A percentile compares a stretch with the other conserved stretches of the same genome.
phyloP scores from a whole-genome alignment of 139 green algal species.

The Nannochloris sp. region DNA sequence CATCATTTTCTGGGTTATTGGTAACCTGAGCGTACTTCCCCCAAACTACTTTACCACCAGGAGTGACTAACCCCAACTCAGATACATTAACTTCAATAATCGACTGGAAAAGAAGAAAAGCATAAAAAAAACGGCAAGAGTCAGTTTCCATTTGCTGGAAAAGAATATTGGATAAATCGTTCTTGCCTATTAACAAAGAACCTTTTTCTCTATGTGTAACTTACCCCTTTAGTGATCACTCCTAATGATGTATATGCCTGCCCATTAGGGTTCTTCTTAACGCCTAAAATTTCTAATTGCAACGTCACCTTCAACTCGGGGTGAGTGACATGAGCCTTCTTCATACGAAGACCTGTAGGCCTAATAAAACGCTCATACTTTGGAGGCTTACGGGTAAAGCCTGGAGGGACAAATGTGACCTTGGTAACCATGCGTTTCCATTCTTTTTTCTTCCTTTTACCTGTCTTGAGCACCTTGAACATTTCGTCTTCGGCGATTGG shows the following conservation, averaged over 20 bases:
- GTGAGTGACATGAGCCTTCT: constrained; percentile 97
- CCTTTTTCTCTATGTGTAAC: neutral
- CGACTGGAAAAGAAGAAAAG: too few species aligned
- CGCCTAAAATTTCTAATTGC: constrained; percentile 89
- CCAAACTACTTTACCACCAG: constrained; percentile 99
- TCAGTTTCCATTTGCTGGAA: too few species aligned
- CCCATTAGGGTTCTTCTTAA: constrained; percentile 99
- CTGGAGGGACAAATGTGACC: constrained; percentile 92
- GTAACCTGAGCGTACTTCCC: constrained; percentile 97
- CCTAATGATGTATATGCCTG: constrained; percentile 91
- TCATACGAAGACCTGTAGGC: constrained; percentile 93
- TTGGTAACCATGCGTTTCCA: constrained; percentile 99
- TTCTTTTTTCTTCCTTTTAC: constrained; percentile 88
- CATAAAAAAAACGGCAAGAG: too few species aligned
- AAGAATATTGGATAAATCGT: too few species aligned
- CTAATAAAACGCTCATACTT: constrained; percentile 99
- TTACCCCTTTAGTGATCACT: constrained; percentile 91
- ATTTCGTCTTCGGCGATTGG: constrained; percentile 98
- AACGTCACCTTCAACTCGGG: constrained; percentile 97
- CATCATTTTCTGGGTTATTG: constrained; percentile 97
- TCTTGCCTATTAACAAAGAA: too few species aligned
- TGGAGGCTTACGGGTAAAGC: constrained; percentile 97
- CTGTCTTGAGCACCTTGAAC: constrained; percentile 93
- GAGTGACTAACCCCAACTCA: constrained; percentile 97
- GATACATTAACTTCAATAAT: constrained; percentile 97